Base-by-base conservation (phyloP, 345 rosid species). In the Punica granatum region DNA sequence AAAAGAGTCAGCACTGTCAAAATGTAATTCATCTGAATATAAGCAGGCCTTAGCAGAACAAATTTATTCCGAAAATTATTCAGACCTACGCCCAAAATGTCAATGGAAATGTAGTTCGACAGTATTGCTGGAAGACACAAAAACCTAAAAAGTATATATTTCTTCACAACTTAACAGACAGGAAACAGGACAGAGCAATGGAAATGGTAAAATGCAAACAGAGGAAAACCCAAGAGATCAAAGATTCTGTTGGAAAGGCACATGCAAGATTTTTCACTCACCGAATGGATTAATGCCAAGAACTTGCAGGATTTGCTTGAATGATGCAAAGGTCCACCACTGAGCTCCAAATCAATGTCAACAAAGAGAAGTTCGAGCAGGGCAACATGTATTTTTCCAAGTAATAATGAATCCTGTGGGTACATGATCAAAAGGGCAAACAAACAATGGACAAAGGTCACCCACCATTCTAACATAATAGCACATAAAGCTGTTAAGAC, bases 261-360 rank as follows among this genome's bases (percentile, higher is more conserved):
- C 8, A 42, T 19, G 59, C 34, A 6, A 19, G 49, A 70, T 33
- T 7, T 10, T 39, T 51, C 32, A 79, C 96, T 85, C 77, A 94
- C 99, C 82, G 96, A 88, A 75, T 88, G 98, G 66, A 89, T 84
- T 65, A 94, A 79, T 42, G 92, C 99, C 76, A 94, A 88, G 77
- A 94, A 89, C 79, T 86, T 86, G 93, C 99, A 94, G 66, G 98
- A 89, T 58, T 88, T 71, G 72, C 78, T 84, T 67, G 76, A 77
- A 75, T 80, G 82, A 60, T 84, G 83, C 43, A 79, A 70, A 75
- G 70, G 58, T 60, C 84, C 85, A 73, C 77, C 73, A 64, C 79
- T 74, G 70, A 84, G 79, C 82, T 91, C 99, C 35, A 64, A 69
- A 73, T 84, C 83, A 44, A 94, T 80, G 71, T 94, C 91, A 69